phyloP scores from a whole-genome alignment of 495 filamentous ascomycete genomes.

The Emericellopsis terricola region DNA sequence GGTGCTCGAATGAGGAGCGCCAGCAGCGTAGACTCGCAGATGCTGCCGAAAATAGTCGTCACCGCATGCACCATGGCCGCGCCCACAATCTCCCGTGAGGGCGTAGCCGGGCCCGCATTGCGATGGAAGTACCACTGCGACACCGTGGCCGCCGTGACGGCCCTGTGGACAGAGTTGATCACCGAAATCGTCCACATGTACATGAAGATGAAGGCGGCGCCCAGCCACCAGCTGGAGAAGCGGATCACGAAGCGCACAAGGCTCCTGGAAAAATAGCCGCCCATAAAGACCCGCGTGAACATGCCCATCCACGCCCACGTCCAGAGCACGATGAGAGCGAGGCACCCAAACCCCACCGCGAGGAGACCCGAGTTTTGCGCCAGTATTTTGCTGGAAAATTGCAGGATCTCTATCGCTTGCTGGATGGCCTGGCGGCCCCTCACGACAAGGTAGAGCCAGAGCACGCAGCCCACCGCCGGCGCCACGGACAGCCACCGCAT shows the following conservation, averaged over 20 bases:
- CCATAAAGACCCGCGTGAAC: slow-evolving; percentile 90
- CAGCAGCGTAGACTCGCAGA: slow-evolving; percentile 69
- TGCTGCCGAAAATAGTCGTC: slow-evolving; percentile 81
- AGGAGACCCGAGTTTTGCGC: slow-evolving; percentile 69
- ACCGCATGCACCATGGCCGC: slow-evolving; percentile 65
- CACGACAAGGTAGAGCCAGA: slow-evolving; percentile 71
- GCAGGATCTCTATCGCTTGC: slow-evolving; percentile 69
- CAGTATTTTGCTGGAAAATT: slow-evolving; percentile 79
- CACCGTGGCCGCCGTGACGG: slow-evolving; percentile 85
- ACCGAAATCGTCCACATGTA: slow-evolving; percentile 90
- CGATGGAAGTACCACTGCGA: slow-evolving; percentile 99
- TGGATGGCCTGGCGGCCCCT: slow-evolving; percentile 61
- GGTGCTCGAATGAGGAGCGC: slow-evolving; percentile 70
- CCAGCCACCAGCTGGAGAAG: slow-evolving; percentile 79
- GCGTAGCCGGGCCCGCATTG: slow-evolving; percentile 55
- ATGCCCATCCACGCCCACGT: slow-evolving; percentile 93
- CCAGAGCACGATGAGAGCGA: slow-evolving; percentile 64
- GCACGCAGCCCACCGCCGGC: slow-evolving; percentile 49
- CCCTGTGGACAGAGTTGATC: slow-evolving; percentile 68
- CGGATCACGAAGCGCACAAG: slow-evolving; percentile 57
- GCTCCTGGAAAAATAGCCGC: slow-evolving; percentile 49
- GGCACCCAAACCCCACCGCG: slow-evolving; percentile 58
- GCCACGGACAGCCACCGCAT: slow-evolving; percentile 80
- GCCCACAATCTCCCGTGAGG: slow-evolving; percentile 58
- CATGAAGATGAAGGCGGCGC: slow-evolving; percentile 72